Conservation (phyloP, 345 rosid species). For the Cardamine resedifolia region DNA sequence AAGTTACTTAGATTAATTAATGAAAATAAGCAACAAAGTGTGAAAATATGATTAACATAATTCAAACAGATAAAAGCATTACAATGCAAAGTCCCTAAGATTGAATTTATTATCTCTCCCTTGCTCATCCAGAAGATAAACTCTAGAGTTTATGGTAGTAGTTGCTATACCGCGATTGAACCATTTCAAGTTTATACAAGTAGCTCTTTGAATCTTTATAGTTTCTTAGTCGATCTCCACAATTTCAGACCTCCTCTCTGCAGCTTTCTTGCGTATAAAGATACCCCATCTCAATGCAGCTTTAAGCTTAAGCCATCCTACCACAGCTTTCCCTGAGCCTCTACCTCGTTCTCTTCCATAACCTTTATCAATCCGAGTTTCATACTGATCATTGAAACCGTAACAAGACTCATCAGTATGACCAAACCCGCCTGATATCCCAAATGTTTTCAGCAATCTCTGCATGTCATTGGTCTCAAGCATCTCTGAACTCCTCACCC, state of each 20-base stretch:
- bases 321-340: conserved; percentile 85
- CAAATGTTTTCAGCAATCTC: conserved; percentile 62
- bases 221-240: conserved; percentile 30
- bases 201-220: not conserved
- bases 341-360: conserved; percentile 39
- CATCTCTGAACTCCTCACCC: conserved; percentile 79
- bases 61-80: not conserved
- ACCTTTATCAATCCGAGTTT: conserved; percentile 44
- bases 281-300: conserved; percentile 92
- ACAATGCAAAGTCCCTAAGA: not conserved
- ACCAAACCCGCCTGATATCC: conserved; percentile 44
- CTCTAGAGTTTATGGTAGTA: not conserved
- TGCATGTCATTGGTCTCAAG: conserved; percentile 82
- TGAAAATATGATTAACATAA: not conserved
- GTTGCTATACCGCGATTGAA: not conserved
- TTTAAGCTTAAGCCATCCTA: conserved; percentile 87
- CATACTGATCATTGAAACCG: conserved; percentile 48
- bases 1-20: not conserved
- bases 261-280: conserved; percentile 64
- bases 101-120: not conserved
- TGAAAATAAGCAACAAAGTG: not conserved
- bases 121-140: conserved; percentile 15
- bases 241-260: conserved; percentile 25
- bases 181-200: not conserved
- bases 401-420: conserved; percentile 49